Percentiles rank a stretch among this genome's conserved stretches.
phyloP scores from a whole-genome alignment of 768 basidiomycete genomes.

The Lactarius indigo region DNA sequence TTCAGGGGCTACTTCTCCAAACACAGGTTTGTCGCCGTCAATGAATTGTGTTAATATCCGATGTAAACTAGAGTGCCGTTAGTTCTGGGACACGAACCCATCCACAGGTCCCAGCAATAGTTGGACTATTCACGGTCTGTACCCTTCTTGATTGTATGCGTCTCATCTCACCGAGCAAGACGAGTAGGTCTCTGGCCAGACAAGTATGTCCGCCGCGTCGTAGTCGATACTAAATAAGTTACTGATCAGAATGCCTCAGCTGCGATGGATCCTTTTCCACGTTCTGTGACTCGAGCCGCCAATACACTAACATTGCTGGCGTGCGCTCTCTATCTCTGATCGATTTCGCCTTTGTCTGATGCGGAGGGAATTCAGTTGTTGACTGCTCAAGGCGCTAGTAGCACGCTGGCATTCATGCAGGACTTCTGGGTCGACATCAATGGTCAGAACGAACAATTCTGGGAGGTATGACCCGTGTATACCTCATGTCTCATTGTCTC shows the following conservation, averaged over 20 bases:
- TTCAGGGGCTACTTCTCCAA: slow-evolving; percentile 58
- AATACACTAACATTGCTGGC: slow-evolving; percentile 42
- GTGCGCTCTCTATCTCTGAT: slow-evolving; percentile 29
- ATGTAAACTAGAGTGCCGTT: not conserved
- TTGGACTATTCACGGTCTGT: slow-evolving; percentile 72
- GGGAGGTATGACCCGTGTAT: slow-evolving; percentile 49
- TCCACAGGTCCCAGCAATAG: slow-evolving; percentile 58
- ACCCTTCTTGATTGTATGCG: not conserved
- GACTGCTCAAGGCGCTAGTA: slow-evolving; percentile 50
- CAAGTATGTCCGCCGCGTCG: slow-evolving; percentile 37
- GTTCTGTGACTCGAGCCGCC: slow-evolving; percentile 42
- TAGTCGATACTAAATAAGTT: not conserved
- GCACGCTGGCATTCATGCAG: slow-evolving; percentile 58
- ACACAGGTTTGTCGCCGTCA: slow-evolving; percentile 39
- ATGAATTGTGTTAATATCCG: not conserved
- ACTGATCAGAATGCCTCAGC: slow-evolving; percentile 33
- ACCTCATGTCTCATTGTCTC: not conserved
- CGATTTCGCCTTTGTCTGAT: not conserved
- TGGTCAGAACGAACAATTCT: slow-evolving; percentile 59
- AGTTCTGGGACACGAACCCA: slow-evolving; percentile 74
- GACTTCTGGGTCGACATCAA: slow-evolving; percentile 61
- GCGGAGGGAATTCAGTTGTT: slow-evolving; percentile 43
- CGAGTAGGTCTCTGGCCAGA: slow-evolving; percentile 62
- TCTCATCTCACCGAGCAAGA: slow-evolving; percentile 10
- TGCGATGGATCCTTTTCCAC: slow-evolving; percentile 46